Evolutionary conservation across 2,329 filamentous ascomycete species (phyloP).

Genomic region (Aaosphaeria arxii): DNA sequence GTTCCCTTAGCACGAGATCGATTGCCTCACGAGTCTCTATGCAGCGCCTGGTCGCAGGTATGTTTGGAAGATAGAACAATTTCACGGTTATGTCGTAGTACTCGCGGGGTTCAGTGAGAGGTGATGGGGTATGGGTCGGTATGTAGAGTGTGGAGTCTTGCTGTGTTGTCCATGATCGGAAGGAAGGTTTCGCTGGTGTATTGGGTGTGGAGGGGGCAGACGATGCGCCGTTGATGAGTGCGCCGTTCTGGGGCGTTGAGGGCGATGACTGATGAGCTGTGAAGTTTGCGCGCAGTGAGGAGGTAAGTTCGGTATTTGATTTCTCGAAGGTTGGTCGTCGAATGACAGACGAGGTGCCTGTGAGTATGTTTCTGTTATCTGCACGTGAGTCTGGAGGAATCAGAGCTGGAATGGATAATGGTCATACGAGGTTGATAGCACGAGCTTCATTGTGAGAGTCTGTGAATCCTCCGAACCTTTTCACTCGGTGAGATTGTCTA

Average conservation of each 20-base stretch:
- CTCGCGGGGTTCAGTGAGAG: constrained; percentile 73
- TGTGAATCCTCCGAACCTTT: not conserved
- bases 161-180: constrained; percentile 65
- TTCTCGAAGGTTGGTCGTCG: constrained; percentile 73
- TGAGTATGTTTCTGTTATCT: constrained; percentile 82
- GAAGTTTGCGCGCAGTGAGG: constrained; percentile 83
- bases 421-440: constrained; percentile 81
- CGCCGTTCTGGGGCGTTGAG: constrained; percentile 19
- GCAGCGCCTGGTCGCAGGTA: constrained; percentile 62
- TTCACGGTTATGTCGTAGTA: constrained; percentile 96
- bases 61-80: constrained; percentile 81
- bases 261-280: constrained; percentile 67
- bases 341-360: constrained; percentile 77
- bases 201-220: constrained; percentile 12
- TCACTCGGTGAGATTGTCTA: not conserved
- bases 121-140: constrained; percentile 68
- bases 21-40: constrained; percentile 76
- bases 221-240: constrained; percentile 11
- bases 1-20: constrained; percentile 73
- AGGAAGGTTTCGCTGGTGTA: constrained; percentile 34
- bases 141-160: constrained; percentile 60
- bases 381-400: constrained; percentile 27
- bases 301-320: constrained; percentile 90
- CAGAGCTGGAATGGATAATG: not conserved
- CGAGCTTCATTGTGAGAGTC: constrained; percentile 65